These are phyloP conservation scores for Pichia sp. DNA, from an alignment of 1,139 yeast genomes.

Conservation along the genomic window DNA sequence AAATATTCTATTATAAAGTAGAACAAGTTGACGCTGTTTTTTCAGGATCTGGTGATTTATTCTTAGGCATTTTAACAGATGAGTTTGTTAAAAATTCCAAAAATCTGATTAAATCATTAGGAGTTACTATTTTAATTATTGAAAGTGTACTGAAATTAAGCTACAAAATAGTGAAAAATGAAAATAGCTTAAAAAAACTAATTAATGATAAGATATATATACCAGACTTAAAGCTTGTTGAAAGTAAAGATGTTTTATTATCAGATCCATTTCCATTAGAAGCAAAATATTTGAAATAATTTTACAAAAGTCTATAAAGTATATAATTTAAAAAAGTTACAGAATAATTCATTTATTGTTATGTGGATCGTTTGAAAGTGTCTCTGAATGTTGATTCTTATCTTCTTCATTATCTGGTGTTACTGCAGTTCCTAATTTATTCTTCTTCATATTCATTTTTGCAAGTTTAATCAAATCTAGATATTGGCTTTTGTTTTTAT, in stretches of 20 bases:
- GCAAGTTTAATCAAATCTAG: conserved; percentile 48
- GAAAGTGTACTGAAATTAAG: conserved; percentile 25
- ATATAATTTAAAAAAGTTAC: neutral
- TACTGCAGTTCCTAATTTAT: conserved; percentile 8
- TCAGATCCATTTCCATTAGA: neutral
- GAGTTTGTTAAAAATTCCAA: conserved; percentile 30
- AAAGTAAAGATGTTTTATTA: conserved; percentile 20
- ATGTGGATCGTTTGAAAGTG: neutral
- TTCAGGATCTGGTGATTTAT: conserved; percentile 71
- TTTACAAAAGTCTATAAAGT: neutral
- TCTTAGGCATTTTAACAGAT: conserved; percentile 57
- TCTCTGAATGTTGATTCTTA: neutral
- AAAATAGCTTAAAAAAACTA: neutral
- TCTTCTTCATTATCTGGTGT: neutral
- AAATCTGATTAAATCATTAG: conserved; percentile 19
- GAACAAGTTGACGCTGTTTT: conserved; percentile 58
- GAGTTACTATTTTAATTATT: conserved; percentile 23
- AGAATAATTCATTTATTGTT: neutral
- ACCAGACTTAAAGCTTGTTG: conserved; percentile 27
- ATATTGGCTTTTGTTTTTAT: conserved; percentile 46
- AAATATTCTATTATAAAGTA: conserved; percentile 35
- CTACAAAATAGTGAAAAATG: conserved; percentile 11
- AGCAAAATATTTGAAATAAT: neutral
- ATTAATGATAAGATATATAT: conserved; percentile 22
- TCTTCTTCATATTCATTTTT: conserved; percentile 28